Evolutionary conservation across 2,329 filamentous ascomycete genomes (phyloP), one percentile per base, ranked within the genome.

Genomic region (Trichoderma pleuroti): DNA sequence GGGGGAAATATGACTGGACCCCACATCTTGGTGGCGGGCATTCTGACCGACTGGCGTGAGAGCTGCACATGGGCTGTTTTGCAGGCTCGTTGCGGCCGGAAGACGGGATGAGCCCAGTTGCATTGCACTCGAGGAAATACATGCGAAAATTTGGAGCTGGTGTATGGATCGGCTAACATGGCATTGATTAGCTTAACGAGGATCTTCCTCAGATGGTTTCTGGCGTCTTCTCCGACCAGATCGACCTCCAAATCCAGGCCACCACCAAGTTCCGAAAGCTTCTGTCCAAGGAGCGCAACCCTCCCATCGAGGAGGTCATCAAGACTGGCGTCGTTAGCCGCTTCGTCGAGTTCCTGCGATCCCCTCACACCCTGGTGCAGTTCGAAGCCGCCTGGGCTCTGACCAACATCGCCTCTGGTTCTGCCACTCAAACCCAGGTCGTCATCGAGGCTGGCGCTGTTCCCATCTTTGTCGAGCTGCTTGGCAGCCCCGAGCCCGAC

Each of bases 221-320:
- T 79, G 96, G 96, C 73, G 96, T 99, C 79, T 98, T 99, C 85
- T 99, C 96, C 74, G 95, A 99, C 75, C 94, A 98, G 84, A 98
- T 99, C 83, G 96, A 99, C 80, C 89, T 92, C 76, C 96, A 99
- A 84, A 99, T 99, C 77, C 91, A 95, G 84, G 94, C 95, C 71
- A 99, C 96, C 32, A 99, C 96, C 76, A 98, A 97, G 83, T 99
- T 99, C 87, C 88, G 96, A 81, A 99, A 99, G 87, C 89, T 99
- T 54, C 87, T 99, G 32, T 98, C 94, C 75, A 99, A 99, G 86
- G 96, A 99, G 86, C 93, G 96, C 80, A 99, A 99, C 86, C 96
- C 96, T 60, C 96, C 96, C 59, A 99, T 99, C 81, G 96, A 99
- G 86, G 94, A 97, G 81, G 96, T 99, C 76, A 99, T 99, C 84